phyloP scores from a whole-genome alignment of 1,139 yeast genomes.

The Suhomyces yuchorum region DNA sequence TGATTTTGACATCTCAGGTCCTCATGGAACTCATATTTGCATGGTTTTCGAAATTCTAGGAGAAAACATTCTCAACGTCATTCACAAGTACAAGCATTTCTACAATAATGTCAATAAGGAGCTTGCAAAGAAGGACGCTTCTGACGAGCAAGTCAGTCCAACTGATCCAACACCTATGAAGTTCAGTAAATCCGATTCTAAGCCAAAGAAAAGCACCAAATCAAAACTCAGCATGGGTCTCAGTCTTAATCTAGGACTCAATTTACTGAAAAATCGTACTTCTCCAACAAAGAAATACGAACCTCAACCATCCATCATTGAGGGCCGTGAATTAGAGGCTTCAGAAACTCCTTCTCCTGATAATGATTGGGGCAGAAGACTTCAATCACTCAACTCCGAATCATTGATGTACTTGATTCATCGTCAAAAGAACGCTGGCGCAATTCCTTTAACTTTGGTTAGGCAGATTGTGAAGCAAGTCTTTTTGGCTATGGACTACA shows the following conservation, averaged over 20 bases:
- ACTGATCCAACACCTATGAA: slow-evolving; percentile 16
- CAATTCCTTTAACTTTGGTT: slow-evolving; percentile 72
- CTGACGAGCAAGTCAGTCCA: slow-evolving; percentile 10
- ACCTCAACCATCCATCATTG: slow-evolving; percentile 5
- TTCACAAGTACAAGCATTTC: slow-evolving; percentile 60
- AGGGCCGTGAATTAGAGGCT: slow-evolving; percentile 7
- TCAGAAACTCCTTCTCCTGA: slow-evolving; percentile 4
- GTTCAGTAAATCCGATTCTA: slow-evolving; percentile 28
- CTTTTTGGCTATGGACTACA: slow-evolving; percentile 71
- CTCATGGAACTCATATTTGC: slow-evolving; percentile 75
- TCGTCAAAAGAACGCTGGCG: slow-evolving; percentile 39
- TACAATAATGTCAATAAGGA: slow-evolving; percentile 16
- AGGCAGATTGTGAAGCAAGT: slow-evolving; percentile 82
- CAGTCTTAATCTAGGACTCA: slow-evolving; percentile 16
- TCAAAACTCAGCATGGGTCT: slow-evolving; percentile 32
- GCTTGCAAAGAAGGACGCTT: slow-evolving; percentile 8
- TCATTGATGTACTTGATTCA: slow-evolving; percentile 17
- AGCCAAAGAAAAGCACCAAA: slow-evolving; percentile 25
- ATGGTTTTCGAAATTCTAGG: slow-evolving; percentile 92
- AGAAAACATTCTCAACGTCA: slow-evolving; percentile 72
- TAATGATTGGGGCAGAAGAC: slow-evolving; percentile 9
- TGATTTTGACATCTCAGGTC: slow-evolving; percentile 68
- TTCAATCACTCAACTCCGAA: slow-evolving; percentile 17
- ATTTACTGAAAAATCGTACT: slow-evolving; percentile 8
- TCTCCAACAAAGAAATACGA: slow-evolving; percentile 6